Evolutionary conservation across 2,329 filamentous ascomycete species (phyloP).

Genomic region (Aspergillus uvarum): DNA sequence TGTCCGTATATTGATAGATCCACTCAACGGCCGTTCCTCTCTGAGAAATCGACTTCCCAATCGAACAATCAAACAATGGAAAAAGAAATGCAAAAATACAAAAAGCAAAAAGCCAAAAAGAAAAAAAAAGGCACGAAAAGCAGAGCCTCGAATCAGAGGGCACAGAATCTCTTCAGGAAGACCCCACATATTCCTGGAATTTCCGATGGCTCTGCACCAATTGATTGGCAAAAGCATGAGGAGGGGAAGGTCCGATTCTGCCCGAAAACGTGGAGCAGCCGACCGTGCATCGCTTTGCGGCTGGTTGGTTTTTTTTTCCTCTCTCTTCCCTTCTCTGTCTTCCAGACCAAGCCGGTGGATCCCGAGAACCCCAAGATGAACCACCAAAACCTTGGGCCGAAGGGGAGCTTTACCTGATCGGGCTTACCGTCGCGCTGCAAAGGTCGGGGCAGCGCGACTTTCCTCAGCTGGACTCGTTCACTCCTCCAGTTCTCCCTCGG

Average conservation of each 20-base stretch:
- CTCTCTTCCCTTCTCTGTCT: background rate
- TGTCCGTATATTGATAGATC: background rate
- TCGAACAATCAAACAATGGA: background rate
- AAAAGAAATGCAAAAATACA: background rate
- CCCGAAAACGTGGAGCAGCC: slow-evolving; percentile 16
- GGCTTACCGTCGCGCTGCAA: slow-evolving; percentile 7
- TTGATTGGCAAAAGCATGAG: background rate
- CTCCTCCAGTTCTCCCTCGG: background rate
- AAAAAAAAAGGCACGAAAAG: background rate
- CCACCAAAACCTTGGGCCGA: background rate
- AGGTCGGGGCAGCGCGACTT: slow-evolving; percentile 4
- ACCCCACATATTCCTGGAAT: slow-evolving; percentile 8
- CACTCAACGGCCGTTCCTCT: background rate
- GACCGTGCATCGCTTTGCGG: background rate
- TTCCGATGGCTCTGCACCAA: slow-evolving; percentile 10
- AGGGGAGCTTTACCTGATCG: slow-evolving; percentile 4
- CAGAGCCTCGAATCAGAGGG: background rate
- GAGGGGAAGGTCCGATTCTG: slow-evolving; percentile 9
- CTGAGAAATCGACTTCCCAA: background rate
- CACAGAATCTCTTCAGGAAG: background rate
- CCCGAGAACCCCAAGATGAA: background rate
- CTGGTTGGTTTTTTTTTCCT: background rate
- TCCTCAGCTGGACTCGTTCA: background rate
- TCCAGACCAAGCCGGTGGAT: slow-evolving; percentile 6
- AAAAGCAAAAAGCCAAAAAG: background rate